phyloP scores from a whole-genome alignment of 371 early-diverging fungal genomes.

The Apophysomyces trapeziformis region DNA sequence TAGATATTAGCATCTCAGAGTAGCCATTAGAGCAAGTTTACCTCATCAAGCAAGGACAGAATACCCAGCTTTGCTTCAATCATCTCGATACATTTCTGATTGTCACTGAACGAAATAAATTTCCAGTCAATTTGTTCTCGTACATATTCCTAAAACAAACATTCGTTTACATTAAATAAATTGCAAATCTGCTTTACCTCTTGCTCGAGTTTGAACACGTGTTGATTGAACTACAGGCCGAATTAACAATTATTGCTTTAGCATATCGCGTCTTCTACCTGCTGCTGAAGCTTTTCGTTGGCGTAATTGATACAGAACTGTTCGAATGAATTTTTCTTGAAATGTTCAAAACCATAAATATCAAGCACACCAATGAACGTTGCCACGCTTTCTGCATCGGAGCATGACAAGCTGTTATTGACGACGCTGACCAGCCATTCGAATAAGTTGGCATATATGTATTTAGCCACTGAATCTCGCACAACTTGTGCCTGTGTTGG shows the following conservation, averaged over 20 bases:
- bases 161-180: not conserved
- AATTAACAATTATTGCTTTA: not conserved
- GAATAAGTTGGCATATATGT: conserved; percentile 90
- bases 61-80: conserved; percentile 98
- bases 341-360: conserved; percentile 98
- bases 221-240: conserved; percentile 69
- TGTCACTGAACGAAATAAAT: conserved; percentile 97
- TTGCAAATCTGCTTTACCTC: conserved; percentile 46
- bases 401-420: conserved; percentile 75
- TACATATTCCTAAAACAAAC: conserved; percentile 74
- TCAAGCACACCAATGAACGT: conserved; percentile 95
- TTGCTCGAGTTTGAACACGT: conserved; percentile 89
- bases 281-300: conserved; percentile 98
- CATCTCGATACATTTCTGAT: conserved; percentile 99
- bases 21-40: conserved; percentile 2
- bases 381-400: conserved; percentile 41
- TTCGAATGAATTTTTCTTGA: conserved; percentile 98
- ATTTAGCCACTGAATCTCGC: conserved; percentile 94
- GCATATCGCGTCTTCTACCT: conserved; percentile 32
- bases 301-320: conserved; percentile 99
- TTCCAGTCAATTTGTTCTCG: conserved; percentile 92
- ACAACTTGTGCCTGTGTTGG: conserved; percentile 80
- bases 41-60: conserved; percentile 96
- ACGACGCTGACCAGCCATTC: conserved; percentile 90
- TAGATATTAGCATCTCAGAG: not conserved